Base-by-base conservation (phyloP, 805 yeast genomes). In the Kodamaea restingae region DNA sequence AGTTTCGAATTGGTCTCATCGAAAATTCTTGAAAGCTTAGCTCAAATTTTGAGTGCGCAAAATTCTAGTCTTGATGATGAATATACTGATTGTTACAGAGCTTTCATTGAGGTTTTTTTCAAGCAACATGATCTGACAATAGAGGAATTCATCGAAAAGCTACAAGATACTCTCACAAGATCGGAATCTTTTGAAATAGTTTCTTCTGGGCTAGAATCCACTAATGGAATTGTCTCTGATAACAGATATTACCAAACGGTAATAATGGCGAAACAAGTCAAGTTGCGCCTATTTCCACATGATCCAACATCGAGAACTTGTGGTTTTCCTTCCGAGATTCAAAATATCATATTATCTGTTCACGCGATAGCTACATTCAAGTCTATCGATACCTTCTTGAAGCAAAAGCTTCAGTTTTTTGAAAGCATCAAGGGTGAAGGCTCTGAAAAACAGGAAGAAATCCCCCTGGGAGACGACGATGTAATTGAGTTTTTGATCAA, bases 1-100 rank as follows among this genome's bases (percentile, higher is more conserved):
- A 81, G 90, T 42, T 86, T 80, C 61, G 95, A 88, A 54, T 63
- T 88, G 24, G 69, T 80, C 4, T 72, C 83, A 2, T 83, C 88
- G 2, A 88, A 88, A 0, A 56, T 85, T 5, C 68, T 83, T 6
- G 65, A 67, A 4, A 50, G 67, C 1, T 54, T 83, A 20, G 49
- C 65, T 3, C 17, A 41, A 1, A 39, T 69, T 2, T 73, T 78
- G 34, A 46, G 47, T 1, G 37, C 46, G 2, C 53, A 56, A 7
- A 21, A 15, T 1, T 24, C 30, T 27, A 52, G 50, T 7, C 35
- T 44, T 12, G 56, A 58, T 1, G 45, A 44, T 11, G 57, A 55
- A 18, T 60, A 55, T 15, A 52, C 64, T n/a, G 52, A 52, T 11
- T 66, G 77, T 27, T 58, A 65, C 45, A 51, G 48, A 15, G 63